These are phyloP conservation scores for Aeschynomene evenia DNA, from an alignment of 306 rosid genomes.

Conservation along the genomic window DNA sequence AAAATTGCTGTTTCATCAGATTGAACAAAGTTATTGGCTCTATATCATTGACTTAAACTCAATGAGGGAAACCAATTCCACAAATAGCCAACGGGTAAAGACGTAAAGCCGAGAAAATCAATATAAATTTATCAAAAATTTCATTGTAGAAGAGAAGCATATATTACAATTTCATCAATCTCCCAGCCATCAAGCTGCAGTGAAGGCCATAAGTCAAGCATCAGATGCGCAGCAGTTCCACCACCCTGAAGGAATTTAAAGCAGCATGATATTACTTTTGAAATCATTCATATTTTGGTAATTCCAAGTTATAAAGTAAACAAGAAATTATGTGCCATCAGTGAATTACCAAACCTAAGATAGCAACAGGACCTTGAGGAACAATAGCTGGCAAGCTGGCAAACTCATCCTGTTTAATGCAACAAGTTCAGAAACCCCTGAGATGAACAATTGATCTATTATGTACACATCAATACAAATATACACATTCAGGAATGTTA, in stretches of 20 bases:
- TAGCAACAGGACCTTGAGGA: slow-evolving; percentile 87
- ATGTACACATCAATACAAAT: neutral
- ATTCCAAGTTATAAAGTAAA: slow-evolving; percentile 2
- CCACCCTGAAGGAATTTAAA: slow-evolving; percentile 69
- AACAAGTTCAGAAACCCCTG: slow-evolving; percentile 33
- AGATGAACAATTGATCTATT: slow-evolving; percentile 1
- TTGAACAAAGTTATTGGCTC: neutral
- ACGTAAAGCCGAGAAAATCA: neutral
- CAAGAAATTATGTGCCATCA: slow-evolving; percentile 11
- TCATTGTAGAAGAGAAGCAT: slow-evolving; percentile 19
- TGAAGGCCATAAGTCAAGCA: slow-evolving; percentile 90
- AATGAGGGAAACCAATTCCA: slow-evolving; percentile 5
- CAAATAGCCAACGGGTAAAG: neutral
- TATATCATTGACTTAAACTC: neutral
- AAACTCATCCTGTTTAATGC: slow-evolving; percentile 73
- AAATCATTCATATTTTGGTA: slow-evolving; percentile 19
- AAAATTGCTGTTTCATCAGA: neutral
- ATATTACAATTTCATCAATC: slow-evolving; percentile 76
- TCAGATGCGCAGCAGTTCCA: slow-evolving; percentile 89
- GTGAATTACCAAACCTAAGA: slow-evolving; percentile 81
- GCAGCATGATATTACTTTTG: slow-evolving; percentile 16
- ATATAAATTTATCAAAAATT: slow-evolving; percentile 18
- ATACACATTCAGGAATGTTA: neutral
- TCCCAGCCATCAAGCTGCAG: slow-evolving; percentile 97
- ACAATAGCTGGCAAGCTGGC: slow-evolving; percentile 91